Evolutionary conservation across 306 rosid genomes (phyloP).

Genomic region (Begonia fuchsioides): DNA sequence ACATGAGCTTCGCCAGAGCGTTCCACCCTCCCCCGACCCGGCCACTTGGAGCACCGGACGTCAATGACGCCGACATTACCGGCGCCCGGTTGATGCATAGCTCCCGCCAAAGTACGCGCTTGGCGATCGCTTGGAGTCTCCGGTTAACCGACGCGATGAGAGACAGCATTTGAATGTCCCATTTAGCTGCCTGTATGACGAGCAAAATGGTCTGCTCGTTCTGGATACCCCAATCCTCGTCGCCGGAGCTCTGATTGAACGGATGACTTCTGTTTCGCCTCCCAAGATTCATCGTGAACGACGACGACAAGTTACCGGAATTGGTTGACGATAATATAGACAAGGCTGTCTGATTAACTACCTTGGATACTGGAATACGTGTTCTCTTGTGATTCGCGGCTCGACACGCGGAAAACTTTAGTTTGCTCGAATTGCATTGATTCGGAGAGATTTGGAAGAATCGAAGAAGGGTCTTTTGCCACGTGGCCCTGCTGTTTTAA

Average conservation of each 20-base stretch:
- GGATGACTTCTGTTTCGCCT: too few species aligned
- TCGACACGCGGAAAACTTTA: too few species aligned
- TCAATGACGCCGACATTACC: constrained; percentile 25
- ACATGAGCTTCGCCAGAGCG: constrained; percentile 46
- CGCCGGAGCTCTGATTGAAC: not conserved
- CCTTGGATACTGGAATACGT: too few species aligned
- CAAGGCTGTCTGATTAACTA: too few species aligned
- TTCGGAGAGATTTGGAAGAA: too few species aligned
- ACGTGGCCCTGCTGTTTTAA: too few species aligned
- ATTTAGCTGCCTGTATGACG: constrained; percentile 26
- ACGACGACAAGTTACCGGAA: too few species aligned
- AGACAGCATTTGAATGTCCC: constrained; percentile 38
- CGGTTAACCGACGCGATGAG: constrained; percentile 29
- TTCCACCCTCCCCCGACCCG: constrained; percentile 53
- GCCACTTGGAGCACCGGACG: constrained; percentile 13
- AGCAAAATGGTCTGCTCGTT: constrained; percentile 33
- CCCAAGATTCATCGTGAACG: too few species aligned
- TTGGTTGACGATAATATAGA: too few species aligned
- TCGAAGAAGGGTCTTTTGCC: too few species aligned
- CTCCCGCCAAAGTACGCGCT: constrained; percentile 39
- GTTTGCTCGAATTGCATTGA: too few species aligned
- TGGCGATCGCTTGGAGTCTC: constrained; percentile 38
- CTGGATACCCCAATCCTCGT: constrained; percentile 20
- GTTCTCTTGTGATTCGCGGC: too few species aligned
- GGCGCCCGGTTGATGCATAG: constrained; percentile 44